These are phyloP conservation scores for Hypoxylon lenormandii DNA, from an alignment of 495 filamentous ascomycete genomes.

Conservation along the genomic window DNA sequence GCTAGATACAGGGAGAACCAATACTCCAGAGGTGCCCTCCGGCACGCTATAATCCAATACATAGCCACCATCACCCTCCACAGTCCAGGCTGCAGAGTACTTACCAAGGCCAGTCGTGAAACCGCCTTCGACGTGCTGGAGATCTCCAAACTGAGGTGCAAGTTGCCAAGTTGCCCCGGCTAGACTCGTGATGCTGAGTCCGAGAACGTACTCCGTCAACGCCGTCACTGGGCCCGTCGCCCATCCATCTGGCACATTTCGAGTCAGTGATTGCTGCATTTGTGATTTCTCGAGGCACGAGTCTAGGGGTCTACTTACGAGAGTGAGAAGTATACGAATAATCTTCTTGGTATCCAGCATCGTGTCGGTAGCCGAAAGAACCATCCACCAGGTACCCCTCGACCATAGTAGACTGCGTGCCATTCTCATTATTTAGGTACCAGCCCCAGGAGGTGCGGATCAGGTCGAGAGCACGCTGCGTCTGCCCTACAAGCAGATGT, in stretches of 20 bases:
- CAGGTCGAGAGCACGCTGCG: constrained; percentile 67
- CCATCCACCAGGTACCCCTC: constrained; percentile 72
- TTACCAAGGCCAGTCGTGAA: constrained; percentile 68
- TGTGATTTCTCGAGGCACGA: constrained; percentile 3
- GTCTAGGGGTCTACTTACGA: constrained; percentile 49
- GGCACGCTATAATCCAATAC: constrained; percentile 30
- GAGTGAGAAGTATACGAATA: constrained; percentile 68
- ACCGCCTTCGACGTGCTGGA: constrained; percentile 67
- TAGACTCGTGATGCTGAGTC: constrained; percentile 65
- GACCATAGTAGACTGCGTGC: constrained; percentile 72
- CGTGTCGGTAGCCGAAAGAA: constrained; percentile 69
- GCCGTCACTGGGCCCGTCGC: constrained; percentile 69
- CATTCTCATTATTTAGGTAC: constrained; percentile 71
- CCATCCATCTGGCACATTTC: constrained; percentile 63
- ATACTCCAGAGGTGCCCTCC: constrained; percentile 24
- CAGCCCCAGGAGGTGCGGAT: constrained; percentile 72
- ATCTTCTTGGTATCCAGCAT: constrained; percentile 62
- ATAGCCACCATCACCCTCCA: constrained; percentile 17
- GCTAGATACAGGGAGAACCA: constrained; percentile 26
- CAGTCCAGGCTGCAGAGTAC: constrained; percentile 46
- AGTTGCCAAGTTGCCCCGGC: constrained; percentile 67
- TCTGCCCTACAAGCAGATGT: constrained; percentile 66
- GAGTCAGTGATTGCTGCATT: constrained; percentile 3
- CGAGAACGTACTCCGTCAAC: constrained; percentile 68
- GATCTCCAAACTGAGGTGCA: constrained; percentile 69